Conservation (phyloP, 495 filamentous ascomycete species). For the Niebla homalea region DNA sequence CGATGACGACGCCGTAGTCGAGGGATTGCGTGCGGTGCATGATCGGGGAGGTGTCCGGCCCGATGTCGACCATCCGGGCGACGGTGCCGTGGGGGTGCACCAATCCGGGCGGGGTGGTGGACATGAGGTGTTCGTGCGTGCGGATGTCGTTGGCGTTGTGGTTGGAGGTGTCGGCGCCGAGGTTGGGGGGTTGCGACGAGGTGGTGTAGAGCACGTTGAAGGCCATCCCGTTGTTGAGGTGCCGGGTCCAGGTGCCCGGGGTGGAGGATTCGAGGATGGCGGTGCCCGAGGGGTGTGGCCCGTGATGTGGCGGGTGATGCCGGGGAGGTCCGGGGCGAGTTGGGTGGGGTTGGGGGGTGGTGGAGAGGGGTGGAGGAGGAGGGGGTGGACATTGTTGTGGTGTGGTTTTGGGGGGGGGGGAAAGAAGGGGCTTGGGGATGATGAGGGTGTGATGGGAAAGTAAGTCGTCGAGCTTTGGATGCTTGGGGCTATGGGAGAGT, state of each 20-base stretch:
- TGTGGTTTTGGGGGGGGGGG: too few species aligned
- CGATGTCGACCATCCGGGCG: constrained; percentile 19
- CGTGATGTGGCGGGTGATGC: constrained; percentile 25
- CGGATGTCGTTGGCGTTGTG: constrained; percentile 40
- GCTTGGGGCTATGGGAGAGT: too few species aligned
- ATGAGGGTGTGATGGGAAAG: too few species aligned
- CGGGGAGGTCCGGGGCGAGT: constrained; percentile 7
- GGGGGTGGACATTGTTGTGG: too few species aligned
- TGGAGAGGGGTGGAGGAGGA: too few species aligned
- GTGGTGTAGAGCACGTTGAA: constrained; percentile 33
- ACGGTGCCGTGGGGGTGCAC: constrained; percentile 17
- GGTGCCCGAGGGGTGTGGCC: constrained; percentile 25
- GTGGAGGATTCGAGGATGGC: constrained; percentile 20
- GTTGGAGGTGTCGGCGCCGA: constrained; percentile 15
- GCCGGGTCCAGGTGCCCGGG: constrained; percentile 13
- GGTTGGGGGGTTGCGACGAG: constrained; percentile 32
- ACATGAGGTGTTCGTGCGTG: constrained; percentile 16
- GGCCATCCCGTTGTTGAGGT: constrained; percentile 16
- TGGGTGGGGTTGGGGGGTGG: constrained; percentile 10
- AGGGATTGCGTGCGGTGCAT: constrained; percentile 62
- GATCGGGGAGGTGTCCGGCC: constrained; percentile 12
- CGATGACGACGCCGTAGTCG: constrained; percentile 67
- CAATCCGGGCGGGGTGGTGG: constrained; percentile 21
- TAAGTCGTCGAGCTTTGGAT: too few species aligned
- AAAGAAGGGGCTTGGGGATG: too few species aligned